phyloP scores from a whole-genome alignment of 148 eudicot genomes.

The Pharnaceum exiguum region DNA sequence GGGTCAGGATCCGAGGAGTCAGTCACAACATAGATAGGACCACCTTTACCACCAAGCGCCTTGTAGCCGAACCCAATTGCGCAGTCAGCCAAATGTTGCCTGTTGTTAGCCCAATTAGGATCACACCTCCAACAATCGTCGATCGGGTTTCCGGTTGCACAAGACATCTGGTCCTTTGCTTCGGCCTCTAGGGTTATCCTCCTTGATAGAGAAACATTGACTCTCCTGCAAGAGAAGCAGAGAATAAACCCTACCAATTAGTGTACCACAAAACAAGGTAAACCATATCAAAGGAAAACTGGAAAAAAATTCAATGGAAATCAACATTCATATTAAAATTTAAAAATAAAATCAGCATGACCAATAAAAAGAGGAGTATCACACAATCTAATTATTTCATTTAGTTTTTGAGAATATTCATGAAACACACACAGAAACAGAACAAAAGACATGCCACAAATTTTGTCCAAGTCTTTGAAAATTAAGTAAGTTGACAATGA shows the following conservation, averaged over 20 bases:
- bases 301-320: neutral
- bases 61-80: slow-evolving; percentile 72
- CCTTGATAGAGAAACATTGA: slow-evolving; percentile 62
- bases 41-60: slow-evolving; percentile 75
- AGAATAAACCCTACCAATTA: slow-evolving; percentile 12
- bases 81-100: slow-evolving; percentile 73
- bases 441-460: too few species aligned
- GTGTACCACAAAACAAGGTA: neutral
- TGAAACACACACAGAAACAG: too few species aligned
- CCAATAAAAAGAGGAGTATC: too few species aligned
- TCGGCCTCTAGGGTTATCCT: slow-evolving; percentile 37
- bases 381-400: too few species aligned
- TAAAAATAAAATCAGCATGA: too few species aligned
- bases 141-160: slow-evolving; percentile 75
- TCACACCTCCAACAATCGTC: slow-evolving; percentile 89
- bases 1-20: slow-evolving; percentile 65
- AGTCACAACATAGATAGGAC: slow-evolving; percentile 54
- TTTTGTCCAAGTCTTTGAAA: too few species aligned
- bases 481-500: too few species aligned
- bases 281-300: neutral
- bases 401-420: too few species aligned
- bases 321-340: neutral
- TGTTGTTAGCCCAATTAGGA: slow-evolving; percentile 59
- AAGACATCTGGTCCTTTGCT: slow-evolving; percentile 34
- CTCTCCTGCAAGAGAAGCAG: slow-evolving; percentile 50